phyloP scores from a whole-genome alignment of 2,329 filamentous ascomycete species.

The Aspergillus novoparasiticus region DNA sequence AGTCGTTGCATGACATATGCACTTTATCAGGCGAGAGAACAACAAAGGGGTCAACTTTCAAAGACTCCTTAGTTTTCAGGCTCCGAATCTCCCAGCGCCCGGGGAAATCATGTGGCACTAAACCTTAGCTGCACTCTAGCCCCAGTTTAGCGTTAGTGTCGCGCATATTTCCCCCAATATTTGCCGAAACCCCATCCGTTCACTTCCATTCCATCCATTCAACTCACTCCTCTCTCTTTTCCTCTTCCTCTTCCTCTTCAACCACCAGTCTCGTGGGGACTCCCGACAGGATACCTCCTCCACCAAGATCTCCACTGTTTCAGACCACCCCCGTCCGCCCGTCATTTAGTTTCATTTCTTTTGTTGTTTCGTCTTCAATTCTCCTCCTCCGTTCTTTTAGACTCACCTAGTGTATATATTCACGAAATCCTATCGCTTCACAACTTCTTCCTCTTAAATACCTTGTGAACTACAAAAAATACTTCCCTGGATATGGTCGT shows the following conservation, averaged over 20 bases:
- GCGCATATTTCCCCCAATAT: neutral
- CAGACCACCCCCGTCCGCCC: neutral
- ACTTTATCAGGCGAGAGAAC: neutral
- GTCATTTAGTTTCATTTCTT: neutral
- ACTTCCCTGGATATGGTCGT: neutral
- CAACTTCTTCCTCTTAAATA: neutral
- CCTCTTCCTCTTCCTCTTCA: neutral
- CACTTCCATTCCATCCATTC: neutral
- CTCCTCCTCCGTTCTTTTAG: neutral
- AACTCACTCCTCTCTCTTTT: neutral
- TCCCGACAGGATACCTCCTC: neutral
- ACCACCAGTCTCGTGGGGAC: neutral
- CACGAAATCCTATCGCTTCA: neutral
- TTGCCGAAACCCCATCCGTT: conserved; percentile 2
- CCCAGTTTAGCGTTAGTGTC: neutral
- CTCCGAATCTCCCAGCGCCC: neutral
- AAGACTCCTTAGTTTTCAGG: neutral
- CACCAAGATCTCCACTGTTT: neutral
- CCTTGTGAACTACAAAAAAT: neutral
- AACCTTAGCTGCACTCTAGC: neutral
- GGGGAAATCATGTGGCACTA: conserved; percentile 5
- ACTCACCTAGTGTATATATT: neutral
- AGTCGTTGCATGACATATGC: no score
- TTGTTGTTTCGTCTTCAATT: neutral
- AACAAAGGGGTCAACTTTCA: neutral